Evolutionary conservation across 2,329 filamentous ascomycete genomes (phyloP).

Genomic region (Cyanodermella asteris): DNA sequence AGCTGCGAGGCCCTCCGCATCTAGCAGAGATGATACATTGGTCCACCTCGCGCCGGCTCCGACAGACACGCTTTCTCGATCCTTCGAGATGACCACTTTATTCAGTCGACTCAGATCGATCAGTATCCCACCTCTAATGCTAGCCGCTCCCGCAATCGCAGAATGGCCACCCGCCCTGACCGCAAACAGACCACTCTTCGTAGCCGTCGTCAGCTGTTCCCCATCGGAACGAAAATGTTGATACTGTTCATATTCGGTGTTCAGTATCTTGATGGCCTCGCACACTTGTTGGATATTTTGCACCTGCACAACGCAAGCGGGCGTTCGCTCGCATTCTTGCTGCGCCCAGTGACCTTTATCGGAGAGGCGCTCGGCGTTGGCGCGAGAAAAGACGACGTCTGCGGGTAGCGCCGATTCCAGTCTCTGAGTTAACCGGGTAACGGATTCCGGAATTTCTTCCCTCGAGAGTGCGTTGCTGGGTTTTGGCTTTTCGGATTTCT

Average conservation of each 20-base stretch:
- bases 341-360: conserved; percentile 14
- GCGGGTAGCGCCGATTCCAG: conserved; percentile 8
- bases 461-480: too few relatives aligned
- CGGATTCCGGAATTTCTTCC: too few relatives aligned
- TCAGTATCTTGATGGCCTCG: conserved; percentile 12
- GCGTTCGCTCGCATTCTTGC: conserved; percentile 14
- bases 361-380: conserved; percentile 7
- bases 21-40: conserved; percentile 3
- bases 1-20: conserved; percentile 8
- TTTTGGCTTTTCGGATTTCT: too few relatives aligned
- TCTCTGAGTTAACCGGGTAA: too few relatives aligned
- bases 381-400: conserved; percentile 7
- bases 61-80: conserved; percentile 1
- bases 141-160: conserved; percentile 7
- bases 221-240: too few relatives aligned
- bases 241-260: conserved; percentile 10
- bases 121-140: conserved; percentile 14
- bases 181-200: conserved; percentile 4
- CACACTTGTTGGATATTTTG: conserved; percentile 12
- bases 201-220: too few relatives aligned
- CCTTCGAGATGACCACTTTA: conserved; percentile 1
- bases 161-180: conserved; percentile 7
- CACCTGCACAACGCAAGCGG: conserved; percentile 14
- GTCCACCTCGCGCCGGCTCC: conserved; percentile 2
- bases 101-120: conserved; percentile 9